These are phyloP conservation scores for Pleurotus tuoliensis DNA, from an alignment of 768 basidiomycete genomes.

Conservation along the genomic window DNA sequence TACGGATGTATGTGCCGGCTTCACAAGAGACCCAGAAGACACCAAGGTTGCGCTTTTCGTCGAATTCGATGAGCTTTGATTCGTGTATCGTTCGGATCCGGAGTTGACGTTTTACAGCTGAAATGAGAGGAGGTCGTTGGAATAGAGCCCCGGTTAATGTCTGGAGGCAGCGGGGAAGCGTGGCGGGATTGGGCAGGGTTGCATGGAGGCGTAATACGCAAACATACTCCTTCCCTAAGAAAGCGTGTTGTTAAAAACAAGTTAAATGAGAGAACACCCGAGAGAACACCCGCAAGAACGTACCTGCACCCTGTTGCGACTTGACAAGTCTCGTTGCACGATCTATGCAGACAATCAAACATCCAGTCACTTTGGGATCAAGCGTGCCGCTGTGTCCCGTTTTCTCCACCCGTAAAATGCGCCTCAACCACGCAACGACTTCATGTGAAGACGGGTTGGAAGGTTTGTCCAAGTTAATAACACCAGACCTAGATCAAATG, in stretches of 20 bases:
- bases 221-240: slow-evolving; percentile 94
- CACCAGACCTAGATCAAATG: slow-evolving; percentile 71
- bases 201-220: slow-evolving; percentile 93
- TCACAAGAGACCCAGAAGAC: slow-evolving; percentile 99
- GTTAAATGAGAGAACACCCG: slow-evolving; percentile 1
- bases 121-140: slow-evolving; percentile 98
- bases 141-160: slow-evolving; percentile 97
- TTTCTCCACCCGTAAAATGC: slow-evolving; percentile 96
- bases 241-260: slow-evolving; percentile 4
- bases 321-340: slow-evolving; percentile 97
- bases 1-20: slow-evolving; percentile 95
- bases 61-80: slow-evolving; percentile 93
- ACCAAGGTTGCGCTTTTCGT: slow-evolving; percentile 92
- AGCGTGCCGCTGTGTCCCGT: slow-evolving; percentile 98
- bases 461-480: slow-evolving; percentile 99
- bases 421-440: slow-evolving; percentile 97
- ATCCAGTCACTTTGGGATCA: slow-evolving; percentile 98
- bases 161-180: slow-evolving; percentile 90
- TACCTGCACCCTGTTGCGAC: slow-evolving; percentile 98
- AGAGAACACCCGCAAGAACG: no score
- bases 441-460: slow-evolving; percentile 99
- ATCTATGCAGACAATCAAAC: slow-evolving; percentile 98
- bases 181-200: slow-evolving; percentile 71
- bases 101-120: slow-evolving; percentile 96
- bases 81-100: slow-evolving; percentile 97